Base-by-base conservation (phyloP, 2,329 filamentous ascomycete species). In the Phialophora macrospora region DNA sequence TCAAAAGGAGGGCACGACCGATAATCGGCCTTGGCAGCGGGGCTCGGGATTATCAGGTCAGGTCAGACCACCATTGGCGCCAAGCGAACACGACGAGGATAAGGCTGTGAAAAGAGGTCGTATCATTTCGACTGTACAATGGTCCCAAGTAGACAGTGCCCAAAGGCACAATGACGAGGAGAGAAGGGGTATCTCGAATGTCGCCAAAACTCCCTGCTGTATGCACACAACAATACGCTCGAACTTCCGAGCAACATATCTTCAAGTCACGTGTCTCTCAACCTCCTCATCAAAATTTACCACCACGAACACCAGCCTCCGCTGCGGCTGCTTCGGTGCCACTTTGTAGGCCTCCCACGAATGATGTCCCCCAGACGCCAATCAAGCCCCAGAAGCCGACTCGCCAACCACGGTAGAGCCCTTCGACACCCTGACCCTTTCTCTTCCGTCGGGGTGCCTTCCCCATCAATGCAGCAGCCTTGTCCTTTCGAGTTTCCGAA, bases 361-460 rank as follows among this genome's bases (percentile, higher is more conserved):
- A 74, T 55, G 75, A 77, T 66, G 82, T 78, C 38, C 83, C 81
- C 83, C 84, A 85, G 63, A 85, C 80, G 6, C 84, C 84, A 20
- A 83, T 79, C 52, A 86, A 78, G 17, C 81, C 82, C 82, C 82
- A 84, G 76, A 83, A 80, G 9, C 82, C 82, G 30, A 87, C 80
- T 69, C 83, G 79, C 84, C 84, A 87, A 60, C 84, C 84, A 63
- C 84, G 79, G 75, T 85, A 87, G 7, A 87, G 73, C 6, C 84
- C 84, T 65, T 84, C 79, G 34, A 86, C 73, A 17, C 84, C 84
- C 70, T 85, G 83, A 11, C 83, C 83, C 67, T 81, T 83, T 51
- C 81, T 76, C 58, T 80, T 81, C 60, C 81, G 80, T 55, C 76
- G 74, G 57, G 80, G 72, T 44, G 83, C 77, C 70, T 68, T 76